Conservation (phyloP, 495 filamentous ascomycete species). For the Ramalina intermedia region DNA sequence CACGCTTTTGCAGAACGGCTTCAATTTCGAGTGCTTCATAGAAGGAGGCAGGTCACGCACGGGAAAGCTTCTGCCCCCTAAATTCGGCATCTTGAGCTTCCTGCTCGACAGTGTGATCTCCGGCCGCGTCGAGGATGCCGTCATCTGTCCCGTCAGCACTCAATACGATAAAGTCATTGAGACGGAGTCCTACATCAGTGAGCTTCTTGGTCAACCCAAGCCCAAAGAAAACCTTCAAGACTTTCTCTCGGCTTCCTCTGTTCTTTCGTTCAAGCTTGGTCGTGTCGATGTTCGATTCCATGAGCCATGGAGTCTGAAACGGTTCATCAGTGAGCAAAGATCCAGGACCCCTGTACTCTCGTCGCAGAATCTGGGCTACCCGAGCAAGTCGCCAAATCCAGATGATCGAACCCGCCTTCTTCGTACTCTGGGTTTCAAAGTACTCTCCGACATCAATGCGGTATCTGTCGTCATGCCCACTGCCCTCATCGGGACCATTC, state of each 20-base stretch:
- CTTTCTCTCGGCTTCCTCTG: constrained; percentile 75
- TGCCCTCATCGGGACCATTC: constrained; percentile 81
- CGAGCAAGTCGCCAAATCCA: constrained; percentile 22
- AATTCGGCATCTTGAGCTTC: constrained; percentile 92
- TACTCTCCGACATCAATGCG: constrained; percentile 84
- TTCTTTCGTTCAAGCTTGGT: constrained; percentile 76
- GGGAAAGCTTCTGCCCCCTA: constrained; percentile 82
- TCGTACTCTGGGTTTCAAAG: constrained; percentile 74
- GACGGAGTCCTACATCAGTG: constrained; percentile 89
- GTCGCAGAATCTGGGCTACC: constrained; percentile 15
- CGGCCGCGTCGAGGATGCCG: constrained; percentile 77
- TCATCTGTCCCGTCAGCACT: constrained; percentile 86
- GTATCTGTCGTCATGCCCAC: constrained; percentile 98
- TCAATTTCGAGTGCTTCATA: constrained; percentile 93
- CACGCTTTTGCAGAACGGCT: constrained; percentile 74
- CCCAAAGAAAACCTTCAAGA: constrained; percentile 83
- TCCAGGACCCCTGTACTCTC: constrained; percentile 22
- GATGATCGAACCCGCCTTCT: constrained; percentile 49
- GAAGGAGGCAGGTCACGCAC: constrained; percentile 87
- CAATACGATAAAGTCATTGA: constrained; percentile 99
- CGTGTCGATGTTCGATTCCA: constrained; percentile 93
- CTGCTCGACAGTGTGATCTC: constrained; percentile 79
- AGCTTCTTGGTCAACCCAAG: constrained; percentile 86
- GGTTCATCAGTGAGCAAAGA: constrained; percentile 65
- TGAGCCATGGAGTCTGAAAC: constrained; percentile 78